Conservation (phyloP, 2,329 filamentous ascomycete species). For the Ophiostoma sp. region DNA sequence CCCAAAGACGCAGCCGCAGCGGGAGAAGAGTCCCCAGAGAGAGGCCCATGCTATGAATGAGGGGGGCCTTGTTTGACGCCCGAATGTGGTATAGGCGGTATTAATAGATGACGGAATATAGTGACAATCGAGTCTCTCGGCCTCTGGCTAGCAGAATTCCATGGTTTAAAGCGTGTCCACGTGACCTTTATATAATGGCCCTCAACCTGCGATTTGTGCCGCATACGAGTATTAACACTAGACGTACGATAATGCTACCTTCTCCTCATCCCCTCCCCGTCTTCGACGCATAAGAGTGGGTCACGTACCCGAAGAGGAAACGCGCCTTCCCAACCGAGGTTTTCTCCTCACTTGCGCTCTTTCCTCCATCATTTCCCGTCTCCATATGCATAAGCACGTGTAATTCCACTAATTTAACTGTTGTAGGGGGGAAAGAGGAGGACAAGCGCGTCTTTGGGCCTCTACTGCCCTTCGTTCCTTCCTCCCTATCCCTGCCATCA, state of each 20-base stretch:
- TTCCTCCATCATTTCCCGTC: constrained; percentile 8
- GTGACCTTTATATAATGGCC: too few relatives aligned
- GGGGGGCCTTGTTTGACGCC: too few relatives aligned
- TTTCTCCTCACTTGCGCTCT: constrained; percentile 12
- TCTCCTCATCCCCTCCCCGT: background rate
- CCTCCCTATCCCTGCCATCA: background rate
- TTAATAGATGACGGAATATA: too few relatives aligned
- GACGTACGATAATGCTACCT: background rate
- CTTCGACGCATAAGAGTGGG: constrained; percentile 11
- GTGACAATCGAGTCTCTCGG: too few relatives aligned
- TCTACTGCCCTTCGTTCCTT: constrained; percentile 4
- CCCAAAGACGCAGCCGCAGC: background rate
- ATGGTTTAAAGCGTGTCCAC: too few relatives aligned
- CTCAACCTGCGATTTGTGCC: too few relatives aligned
- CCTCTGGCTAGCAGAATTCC: too few relatives aligned
- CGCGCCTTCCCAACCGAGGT: constrained; percentile 20
- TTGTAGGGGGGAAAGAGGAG: constrained; percentile 3
- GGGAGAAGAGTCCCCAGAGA: background rate
- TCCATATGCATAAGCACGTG: constrained; percentile 17
- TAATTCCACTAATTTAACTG: constrained; percentile 17
- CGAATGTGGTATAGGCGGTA: too few relatives aligned
- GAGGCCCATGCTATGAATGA: background rate
- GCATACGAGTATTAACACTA: too few relatives aligned
- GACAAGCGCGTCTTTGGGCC: constrained; percentile 13
- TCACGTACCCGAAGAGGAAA: constrained; percentile 5